Evolutionary conservation across 2,329 filamentous ascomycete species (phyloP), one percentile per base, ranked within the genome.

Genomic region (Aplosporella prunicola): DNA sequence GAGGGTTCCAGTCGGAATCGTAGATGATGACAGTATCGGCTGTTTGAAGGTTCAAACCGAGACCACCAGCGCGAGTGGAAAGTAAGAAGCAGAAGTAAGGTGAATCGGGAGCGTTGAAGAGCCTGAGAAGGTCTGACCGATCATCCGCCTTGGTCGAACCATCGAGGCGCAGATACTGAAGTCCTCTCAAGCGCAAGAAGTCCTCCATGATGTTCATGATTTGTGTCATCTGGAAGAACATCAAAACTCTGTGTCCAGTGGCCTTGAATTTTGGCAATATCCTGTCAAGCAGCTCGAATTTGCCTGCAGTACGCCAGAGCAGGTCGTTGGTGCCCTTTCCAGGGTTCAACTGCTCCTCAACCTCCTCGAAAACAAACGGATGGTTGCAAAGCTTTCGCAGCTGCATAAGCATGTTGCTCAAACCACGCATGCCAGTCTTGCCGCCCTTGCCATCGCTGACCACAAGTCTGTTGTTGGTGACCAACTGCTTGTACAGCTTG

Each of bases 161-260:
- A 54, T 98, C 91, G 42, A 98, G 71, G 57, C 91, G 87, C 47
- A 98, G 72, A 57, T 93, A 98, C 53, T 82, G 73, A 48, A 94
- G 71, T 31, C 80, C 82, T 46, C 85, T 76, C 53, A 86, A 81
- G 3, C 89, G 81, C 45, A 98, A 64, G 59, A 93, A 98, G 58
- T 98, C 91, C 52, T 98, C 91, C 91, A 98, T 96, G 54, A 98
- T 98, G 63, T 98, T 94, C 91, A 98, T 98, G 57, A 98, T 98
- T 44, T 93, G 88, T 4, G 91, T 98, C 91, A 98, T 98, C 61
- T 98, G 91, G 72, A 98, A 98, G 74, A 98, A 98, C 83, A 98
- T 96, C 59, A 98, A 71, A 18, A 96, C 87, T 62, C 91, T 82
- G 75, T 98, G 91, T 11, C 86, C 86, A 1, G 85, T 88, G 3